Percentiles rank a stretch among this genome's conserved stretches.
Conservation (phyloP, 2,329 filamentous ascomycete species). For the Amesomyces nigricolor region DNA sequence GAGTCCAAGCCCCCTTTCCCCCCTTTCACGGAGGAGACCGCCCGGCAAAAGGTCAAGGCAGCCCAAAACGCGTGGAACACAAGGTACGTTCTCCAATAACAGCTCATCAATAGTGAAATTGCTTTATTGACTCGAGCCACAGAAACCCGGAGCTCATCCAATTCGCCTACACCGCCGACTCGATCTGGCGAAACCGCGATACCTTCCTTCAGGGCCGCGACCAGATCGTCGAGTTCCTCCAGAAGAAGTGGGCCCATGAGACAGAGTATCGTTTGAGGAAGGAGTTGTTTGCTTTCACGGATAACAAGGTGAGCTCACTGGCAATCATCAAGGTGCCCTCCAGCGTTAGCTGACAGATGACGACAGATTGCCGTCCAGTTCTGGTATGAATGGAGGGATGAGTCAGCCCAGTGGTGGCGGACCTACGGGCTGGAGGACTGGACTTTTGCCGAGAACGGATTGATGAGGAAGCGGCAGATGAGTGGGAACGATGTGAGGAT, state of each 20-base stretch:
- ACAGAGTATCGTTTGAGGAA: conserved; percentile 69
- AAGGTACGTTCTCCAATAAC: conserved; percentile 39
- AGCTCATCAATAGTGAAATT: neutral
- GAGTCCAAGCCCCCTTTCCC: conserved; percentile 47
- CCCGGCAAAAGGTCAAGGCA: conserved; percentile 71
- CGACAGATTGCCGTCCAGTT: conserved; percentile 77
- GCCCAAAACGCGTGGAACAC: conserved; percentile 83
- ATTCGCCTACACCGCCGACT: conserved; percentile 67
- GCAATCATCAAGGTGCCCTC: too few relatives aligned
- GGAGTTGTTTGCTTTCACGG: conserved; percentile 72
- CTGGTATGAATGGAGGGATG: conserved; percentile 79
- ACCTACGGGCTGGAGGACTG: conserved; percentile 80
- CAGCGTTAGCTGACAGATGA: neutral
- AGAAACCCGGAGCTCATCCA: conserved; percentile 62
- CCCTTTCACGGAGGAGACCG: conserved; percentile 69
- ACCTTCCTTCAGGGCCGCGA: conserved; percentile 64
- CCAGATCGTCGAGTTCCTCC: conserved; percentile 62
- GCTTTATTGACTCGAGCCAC: neutral
- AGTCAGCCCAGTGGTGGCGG: conserved; percentile 71
- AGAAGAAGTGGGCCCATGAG: conserved; percentile 69
- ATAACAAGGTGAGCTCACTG: conserved; percentile 47
- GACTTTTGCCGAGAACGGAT: conserved; percentile 65
- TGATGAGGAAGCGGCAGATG: conserved; percentile 72
- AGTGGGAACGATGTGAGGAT: conserved; percentile 68
- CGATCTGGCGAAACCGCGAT: conserved; percentile 74